These are phyloP conservation scores for Aspergillus glaucus DNA, from an alignment of 2,329 filamentous ascomycete species.

Conservation along the genomic window DNA sequence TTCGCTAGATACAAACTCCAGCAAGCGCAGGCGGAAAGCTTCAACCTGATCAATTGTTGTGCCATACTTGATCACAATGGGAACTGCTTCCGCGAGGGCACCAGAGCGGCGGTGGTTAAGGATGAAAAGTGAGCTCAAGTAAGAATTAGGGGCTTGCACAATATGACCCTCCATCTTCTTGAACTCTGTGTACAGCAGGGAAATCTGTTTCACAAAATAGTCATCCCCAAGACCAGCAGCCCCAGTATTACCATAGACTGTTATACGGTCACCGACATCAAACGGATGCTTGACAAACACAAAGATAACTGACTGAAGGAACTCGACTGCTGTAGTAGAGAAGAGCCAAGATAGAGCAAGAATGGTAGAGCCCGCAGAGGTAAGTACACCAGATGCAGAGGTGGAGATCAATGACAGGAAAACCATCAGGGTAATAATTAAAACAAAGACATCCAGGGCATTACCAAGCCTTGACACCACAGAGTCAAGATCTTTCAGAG, in stretches of 20 bases:
- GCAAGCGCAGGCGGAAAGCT: conserved; percentile 67
- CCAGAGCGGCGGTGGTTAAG: conserved; percentile 90
- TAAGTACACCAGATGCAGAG: conserved; percentile 84
- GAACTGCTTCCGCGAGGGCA: conserved; percentile 77
- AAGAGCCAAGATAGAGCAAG: conserved; percentile 89
- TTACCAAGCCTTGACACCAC: conserved; percentile 85
- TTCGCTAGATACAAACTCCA: conserved; percentile 75
- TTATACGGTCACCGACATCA: conserved; percentile 89
- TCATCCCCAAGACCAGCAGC: conserved; percentile 72
- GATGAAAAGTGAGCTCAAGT: conserved; percentile 88
- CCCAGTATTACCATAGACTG: conserved; percentile 84
- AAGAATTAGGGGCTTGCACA: conserved; percentile 90
- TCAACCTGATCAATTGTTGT: conserved; percentile 80
- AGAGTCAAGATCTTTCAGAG: conserved; percentile 88
- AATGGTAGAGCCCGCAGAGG: conserved; percentile 77
- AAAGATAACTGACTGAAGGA: conserved; percentile 87
- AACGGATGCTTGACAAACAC: conserved; percentile 97
- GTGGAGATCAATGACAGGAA: conserved; percentile 85
- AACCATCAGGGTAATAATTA: conserved; percentile 73
- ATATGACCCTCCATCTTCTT: conserved; percentile 98
- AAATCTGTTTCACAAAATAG: conserved; percentile 93
- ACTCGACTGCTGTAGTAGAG: conserved; percentile 87
- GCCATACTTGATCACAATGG: conserved; percentile 80
- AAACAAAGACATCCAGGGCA: conserved; percentile 80
- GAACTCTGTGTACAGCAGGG: conserved; percentile 89